Base-by-base conservation (phyloP, 129 eudicot species). In the Artemisia tridentata region DNA sequence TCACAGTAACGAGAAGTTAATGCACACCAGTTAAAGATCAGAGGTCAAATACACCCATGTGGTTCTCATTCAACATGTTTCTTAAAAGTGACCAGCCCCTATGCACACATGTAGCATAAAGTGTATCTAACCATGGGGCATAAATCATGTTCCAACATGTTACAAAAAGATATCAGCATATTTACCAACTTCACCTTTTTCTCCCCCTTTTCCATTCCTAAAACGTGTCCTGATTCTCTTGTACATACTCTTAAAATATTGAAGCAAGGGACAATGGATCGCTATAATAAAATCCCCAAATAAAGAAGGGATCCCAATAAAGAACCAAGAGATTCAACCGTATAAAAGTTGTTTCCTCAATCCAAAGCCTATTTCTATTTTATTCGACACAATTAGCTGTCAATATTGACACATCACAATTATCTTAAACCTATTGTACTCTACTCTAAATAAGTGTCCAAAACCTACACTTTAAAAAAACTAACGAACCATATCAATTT, bases 321-420 rank as follows among this genome's bases (percentile, higher is more conserved):
- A 3, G 10, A 65, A 67, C 60, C 25, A 68, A 73, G n/a, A 46
- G 18, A 72, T 27, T 50, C 78, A 73, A 63, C 34, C 56, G 34
- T 13, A 53, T 7, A 69, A 69, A 69, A 51, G 50, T 60, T 72
- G 69, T 72, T 61, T 61, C 69, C 65, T 68, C 3, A 56, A 25
- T 54, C 27, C 49, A 74, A 45, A 21, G 20, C n/a, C 48, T 43
- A 38, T 43, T 23, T 21, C 10, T 55, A 54, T 20, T 65, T 65
- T 63, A 51, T 41, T 23, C 15, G 12, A 53, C 56, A 65, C 41
- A 34, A 74, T 47, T 75, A 67, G 67, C 61, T 75, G 80, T 75
- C 74, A 66, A 58, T 59, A 46, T 60, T 72, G 68, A 72, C 60
- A 59, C 61, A 60, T 72, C 29, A 60, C n/a, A 29, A 16, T 48